A percentile compares a stretch with the other conserved stretches of the same genome.
Conservation (phyloP, 2,329 filamentous ascomycete genomes). For the Exophiala bonariae region DNA sequence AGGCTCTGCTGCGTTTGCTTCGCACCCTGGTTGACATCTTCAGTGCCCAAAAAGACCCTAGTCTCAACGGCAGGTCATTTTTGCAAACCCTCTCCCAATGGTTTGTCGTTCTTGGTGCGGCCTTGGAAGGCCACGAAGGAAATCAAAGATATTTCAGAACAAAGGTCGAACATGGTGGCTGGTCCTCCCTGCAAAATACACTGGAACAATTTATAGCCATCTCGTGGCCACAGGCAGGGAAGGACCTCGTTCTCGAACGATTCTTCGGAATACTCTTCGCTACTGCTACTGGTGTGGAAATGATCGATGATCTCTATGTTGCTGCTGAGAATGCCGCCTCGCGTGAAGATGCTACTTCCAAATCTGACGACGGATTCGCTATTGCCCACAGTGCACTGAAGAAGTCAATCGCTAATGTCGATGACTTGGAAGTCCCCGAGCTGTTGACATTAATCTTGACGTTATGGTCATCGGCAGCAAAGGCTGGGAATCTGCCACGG, state of each 20-base stretch:
- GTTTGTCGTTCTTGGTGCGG: conserved; percentile 67
- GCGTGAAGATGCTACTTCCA: conserved; percentile 6
- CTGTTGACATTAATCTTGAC: conserved; percentile 25
- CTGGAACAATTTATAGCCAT: conserved; percentile 30
- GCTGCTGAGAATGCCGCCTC: conserved; percentile 13
- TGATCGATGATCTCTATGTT: conserved; percentile 65
- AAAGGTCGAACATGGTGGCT: conserved; percentile 73
- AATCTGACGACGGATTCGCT: conserved; percentile 8
- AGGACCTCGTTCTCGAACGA: conserved; percentile 64
- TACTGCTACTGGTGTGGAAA: conserved; percentile 77
- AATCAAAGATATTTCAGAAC: conserved; percentile 86
- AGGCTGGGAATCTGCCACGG: conserved; percentile 13
- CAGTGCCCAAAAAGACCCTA: conserved; percentile 45
- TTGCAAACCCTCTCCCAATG: conserved; percentile 64
- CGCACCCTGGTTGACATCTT: conserved; percentile 74
- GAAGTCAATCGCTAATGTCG: conserved; percentile 20
- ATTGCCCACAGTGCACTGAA: conserved; percentile 11
- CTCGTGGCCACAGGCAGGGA: conserved; percentile 8
- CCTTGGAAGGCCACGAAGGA: conserved; percentile 75
- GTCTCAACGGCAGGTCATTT: conserved; percentile 45
- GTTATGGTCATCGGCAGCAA: conserved; percentile 22
- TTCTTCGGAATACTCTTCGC: conserved; percentile 80
- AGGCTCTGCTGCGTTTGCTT: conserved; percentile 68
- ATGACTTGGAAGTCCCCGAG: conserved; percentile 28
- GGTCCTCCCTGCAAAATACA: conserved; percentile 72